A percentile compares a stretch with the other conserved stretches of the same genome.
phyloP scores from a whole-genome alignment of 2,329 filamentous ascomycete species.

The Zasmidium angulare region DNA sequence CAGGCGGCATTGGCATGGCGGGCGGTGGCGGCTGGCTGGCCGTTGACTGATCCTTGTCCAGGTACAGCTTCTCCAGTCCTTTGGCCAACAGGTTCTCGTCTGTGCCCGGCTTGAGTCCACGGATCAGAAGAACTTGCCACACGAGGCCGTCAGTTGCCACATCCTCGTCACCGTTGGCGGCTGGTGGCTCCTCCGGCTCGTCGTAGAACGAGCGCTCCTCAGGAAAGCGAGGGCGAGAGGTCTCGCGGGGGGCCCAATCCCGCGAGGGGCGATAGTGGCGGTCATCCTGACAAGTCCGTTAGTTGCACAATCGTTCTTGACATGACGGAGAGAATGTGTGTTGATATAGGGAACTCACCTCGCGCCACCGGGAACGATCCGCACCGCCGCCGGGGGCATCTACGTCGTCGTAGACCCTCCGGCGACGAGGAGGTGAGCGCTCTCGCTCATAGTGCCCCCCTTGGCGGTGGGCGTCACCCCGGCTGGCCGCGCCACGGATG shows the following conservation, averaged over 20 bases:
- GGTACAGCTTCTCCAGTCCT: slow-evolving; percentile 73
- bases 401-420: neutral
- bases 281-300: neutral
- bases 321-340: neutral
- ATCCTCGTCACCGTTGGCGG: slow-evolving; percentile 26
- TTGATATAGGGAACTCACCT: neutral
- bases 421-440: neutral
- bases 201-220: slow-evolving; percentile 10
- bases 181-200: slow-evolving; percentile 19
- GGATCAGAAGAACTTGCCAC: slow-evolving; percentile 58
- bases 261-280: neutral
- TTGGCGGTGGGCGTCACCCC: neutral
- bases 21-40: neutral
- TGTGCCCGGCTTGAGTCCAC: slow-evolving; percentile 68
- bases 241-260: neutral
- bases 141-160: slow-evolving; percentile 19
- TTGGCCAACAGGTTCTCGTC: slow-evolving; percentile 71
- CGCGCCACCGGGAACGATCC: neutral
- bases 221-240: neutral
- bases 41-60: slow-evolving; percentile 26
- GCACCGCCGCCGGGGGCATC: neutral
- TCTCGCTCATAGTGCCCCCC: neutral
- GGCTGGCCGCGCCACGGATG: slow-evolving; percentile 7
- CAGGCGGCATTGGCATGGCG: slow-evolving; percentile 1
- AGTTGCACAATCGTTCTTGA: neutral